phyloP scores from a whole-genome alignment of 495 filamentous ascomycete genomes.

The Neurospora terricola region DNA sequence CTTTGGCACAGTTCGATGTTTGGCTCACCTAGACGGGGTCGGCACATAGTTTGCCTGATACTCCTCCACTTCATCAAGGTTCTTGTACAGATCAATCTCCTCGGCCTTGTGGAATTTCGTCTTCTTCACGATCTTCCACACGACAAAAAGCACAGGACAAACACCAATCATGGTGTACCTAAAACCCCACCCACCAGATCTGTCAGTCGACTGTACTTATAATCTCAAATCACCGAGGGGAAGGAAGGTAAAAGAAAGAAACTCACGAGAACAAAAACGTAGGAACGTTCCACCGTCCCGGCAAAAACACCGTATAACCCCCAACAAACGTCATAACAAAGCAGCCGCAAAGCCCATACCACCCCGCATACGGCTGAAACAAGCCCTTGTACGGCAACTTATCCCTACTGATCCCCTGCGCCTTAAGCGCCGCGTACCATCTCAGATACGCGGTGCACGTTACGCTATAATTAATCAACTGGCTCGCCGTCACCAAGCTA shows the following conservation, averaged over 20 bases:
- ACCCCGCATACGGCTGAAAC: constrained; percentile 62
- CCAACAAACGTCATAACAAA: constrained; percentile 64
- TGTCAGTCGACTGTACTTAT: neutral
- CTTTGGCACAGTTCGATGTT: neutral
- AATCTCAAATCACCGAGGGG: neutral
- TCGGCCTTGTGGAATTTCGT: constrained; percentile 47
- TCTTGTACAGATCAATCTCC: constrained; percentile 53
- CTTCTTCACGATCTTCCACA: constrained; percentile 60
- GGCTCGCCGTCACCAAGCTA: constrained; percentile 57
- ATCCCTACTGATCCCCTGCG: constrained; percentile 55
- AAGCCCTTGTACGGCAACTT: constrained; percentile 55
- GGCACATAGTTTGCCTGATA: constrained; percentile 58
- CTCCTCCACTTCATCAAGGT: constrained; percentile 64
- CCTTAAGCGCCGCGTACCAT: constrained; percentile 59
- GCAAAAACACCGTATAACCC: constrained; percentile 68
- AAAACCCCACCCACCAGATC: neutral
- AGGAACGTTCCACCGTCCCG: constrained; percentile 53
- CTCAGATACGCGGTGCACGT: constrained; percentile 61
- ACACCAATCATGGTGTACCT: constrained; percentile 57
- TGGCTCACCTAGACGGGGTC: constrained; percentile 44
- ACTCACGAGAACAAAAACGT: constrained; percentile 68
- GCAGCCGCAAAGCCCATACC: constrained; percentile 49
- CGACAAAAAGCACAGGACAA: constrained; percentile 55
- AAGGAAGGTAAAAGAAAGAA: neutral
- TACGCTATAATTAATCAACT: constrained; percentile 68